Evolutionary conservation across 2,329 filamentous ascomycete species (phyloP).

Genomic region (Cytospora paraplurivora): DNA sequence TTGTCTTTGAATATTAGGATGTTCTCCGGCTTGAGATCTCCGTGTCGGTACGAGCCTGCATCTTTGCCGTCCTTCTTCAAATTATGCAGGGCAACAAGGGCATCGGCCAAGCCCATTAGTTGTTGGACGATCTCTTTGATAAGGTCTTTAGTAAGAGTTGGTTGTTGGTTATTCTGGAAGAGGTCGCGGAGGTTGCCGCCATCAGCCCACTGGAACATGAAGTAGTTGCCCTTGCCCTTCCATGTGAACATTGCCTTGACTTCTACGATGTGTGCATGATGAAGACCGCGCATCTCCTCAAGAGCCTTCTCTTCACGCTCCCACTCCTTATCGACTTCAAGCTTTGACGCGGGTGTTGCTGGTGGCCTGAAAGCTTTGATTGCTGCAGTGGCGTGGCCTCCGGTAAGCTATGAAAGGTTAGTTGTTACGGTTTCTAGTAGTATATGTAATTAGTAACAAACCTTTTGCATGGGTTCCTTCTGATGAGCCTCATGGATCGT

Average conservation of each 20-base stretch:
- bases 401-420: too few species aligned
- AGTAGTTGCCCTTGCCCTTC: neutral
- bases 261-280: constrained; percentile 2
- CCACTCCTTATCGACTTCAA: neutral
- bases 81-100: neutral
- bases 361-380: neutral
- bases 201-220: constrained; percentile 19
- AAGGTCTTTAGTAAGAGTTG: neutral
- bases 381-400: too few species aligned
- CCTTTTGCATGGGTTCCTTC: constrained; percentile 1
- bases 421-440: too few species aligned
- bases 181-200: constrained; percentile 6
- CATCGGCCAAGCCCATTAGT: constrained; percentile 1
- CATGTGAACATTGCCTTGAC: neutral
- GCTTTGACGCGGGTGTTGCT: neutral
- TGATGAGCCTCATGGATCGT: constrained; percentile 12
- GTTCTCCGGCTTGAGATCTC: constrained; percentile 5
- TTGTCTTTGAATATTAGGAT: constrained; percentile 4
- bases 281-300: neutral
- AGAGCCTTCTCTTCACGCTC: neutral
- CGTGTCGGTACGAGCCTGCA: constrained; percentile 6
- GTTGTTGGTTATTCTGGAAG: neutral
- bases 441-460: too few species aligned
- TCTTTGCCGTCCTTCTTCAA: neutral
- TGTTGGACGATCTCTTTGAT: neutral